Evolutionary conservation across 1,284 basidiomycete genomes (phyloP).

Genomic region (Abortiporus biennis): DNA sequence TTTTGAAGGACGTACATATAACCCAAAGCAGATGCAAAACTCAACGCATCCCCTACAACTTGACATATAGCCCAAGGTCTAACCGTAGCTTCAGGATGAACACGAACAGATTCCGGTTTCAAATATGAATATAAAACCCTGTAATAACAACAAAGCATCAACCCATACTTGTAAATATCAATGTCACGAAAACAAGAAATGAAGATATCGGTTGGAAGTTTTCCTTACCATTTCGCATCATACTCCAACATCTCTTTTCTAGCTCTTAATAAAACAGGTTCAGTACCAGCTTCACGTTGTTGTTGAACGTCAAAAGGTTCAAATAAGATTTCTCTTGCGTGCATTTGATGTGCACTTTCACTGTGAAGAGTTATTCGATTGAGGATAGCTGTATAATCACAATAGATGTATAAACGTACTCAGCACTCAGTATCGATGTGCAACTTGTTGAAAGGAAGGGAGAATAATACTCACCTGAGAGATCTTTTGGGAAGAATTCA

Average conservation of each 20-base stretch:
- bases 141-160: slow-evolving; percentile 3
- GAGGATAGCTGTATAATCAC: slow-evolving; percentile 54
- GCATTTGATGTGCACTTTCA: slow-evolving; percentile 66
- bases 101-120: slow-evolving; percentile 70
- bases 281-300: slow-evolving; percentile 50
- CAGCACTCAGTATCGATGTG: too few relatives aligned
- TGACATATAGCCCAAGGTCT: slow-evolving; percentile 74
- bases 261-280: slow-evolving; percentile 67
- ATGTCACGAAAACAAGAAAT: background rate
- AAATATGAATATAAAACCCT: slow-evolving; percentile 74
- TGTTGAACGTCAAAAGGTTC: slow-evolving; percentile 63
- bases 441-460: background rate
- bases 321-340: slow-evolving; percentile 66
- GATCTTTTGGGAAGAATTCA: slow-evolving; percentile 50
- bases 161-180: background rate
- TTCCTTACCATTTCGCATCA: slow-evolving; percentile 52
- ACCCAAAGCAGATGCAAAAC: slow-evolving; percentile 71
- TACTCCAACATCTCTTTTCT: slow-evolving; percentile 61
- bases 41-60: slow-evolving; percentile 68
- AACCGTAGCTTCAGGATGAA: slow-evolving; percentile 77
- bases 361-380: slow-evolving; percentile 72
- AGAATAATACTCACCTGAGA: slow-evolving; percentile 17
- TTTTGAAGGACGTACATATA: slow-evolving; percentile 45
- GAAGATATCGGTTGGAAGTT: background rate
- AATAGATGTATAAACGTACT: background rate